phyloP scores from a whole-genome alignment of 2,329 filamentous ascomycete species.

The Achaetomium macrosporum region DNA sequence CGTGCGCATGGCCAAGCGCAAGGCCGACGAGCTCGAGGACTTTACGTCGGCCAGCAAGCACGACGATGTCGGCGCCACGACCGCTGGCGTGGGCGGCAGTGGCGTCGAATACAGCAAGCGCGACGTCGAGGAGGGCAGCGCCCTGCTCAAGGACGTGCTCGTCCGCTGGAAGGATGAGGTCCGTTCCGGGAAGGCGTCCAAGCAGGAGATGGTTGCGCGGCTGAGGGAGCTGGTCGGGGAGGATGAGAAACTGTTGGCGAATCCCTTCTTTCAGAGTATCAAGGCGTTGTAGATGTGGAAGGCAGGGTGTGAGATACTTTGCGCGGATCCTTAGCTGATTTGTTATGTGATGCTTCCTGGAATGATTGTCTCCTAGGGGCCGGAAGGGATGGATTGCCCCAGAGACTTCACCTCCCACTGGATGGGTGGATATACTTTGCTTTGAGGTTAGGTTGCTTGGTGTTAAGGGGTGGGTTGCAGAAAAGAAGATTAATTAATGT shows the following conservation, averaged over 20 bases:
- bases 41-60: slow-evolving; percentile 67
- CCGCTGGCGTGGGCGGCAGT: slow-evolving; percentile 30
- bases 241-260: slow-evolving; percentile 59
- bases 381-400: too few species aligned
- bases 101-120: slow-evolving; percentile 64
- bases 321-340: background rate
- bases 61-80: slow-evolving; percentile 38
- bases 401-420: too few species aligned
- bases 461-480: too few species aligned
- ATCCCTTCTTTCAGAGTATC: slow-evolving; percentile 66
- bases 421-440: too few species aligned
- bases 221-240: slow-evolving; percentile 74
- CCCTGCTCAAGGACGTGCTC: slow-evolving; percentile 75
- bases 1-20: slow-evolving; percentile 97
- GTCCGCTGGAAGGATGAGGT: slow-evolving; percentile 79
- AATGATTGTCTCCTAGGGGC: too few species aligned
- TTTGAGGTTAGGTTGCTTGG: too few species aligned
- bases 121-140: slow-evolving; percentile 84
- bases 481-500: too few species aligned
- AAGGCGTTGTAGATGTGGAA: slow-evolving; percentile 42
- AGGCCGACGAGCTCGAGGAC: slow-evolving; percentile 96
- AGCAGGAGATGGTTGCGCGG: slow-evolving; percentile 69
- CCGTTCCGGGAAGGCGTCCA: slow-evolving; percentile 51
- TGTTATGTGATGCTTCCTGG: background rate
- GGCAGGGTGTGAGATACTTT: background rate